Evolutionary conservation across 257 asterid species (phyloP), one percentile per base, ranked within the genome.

Genomic region (Fraxinus cuspidata): DNA sequence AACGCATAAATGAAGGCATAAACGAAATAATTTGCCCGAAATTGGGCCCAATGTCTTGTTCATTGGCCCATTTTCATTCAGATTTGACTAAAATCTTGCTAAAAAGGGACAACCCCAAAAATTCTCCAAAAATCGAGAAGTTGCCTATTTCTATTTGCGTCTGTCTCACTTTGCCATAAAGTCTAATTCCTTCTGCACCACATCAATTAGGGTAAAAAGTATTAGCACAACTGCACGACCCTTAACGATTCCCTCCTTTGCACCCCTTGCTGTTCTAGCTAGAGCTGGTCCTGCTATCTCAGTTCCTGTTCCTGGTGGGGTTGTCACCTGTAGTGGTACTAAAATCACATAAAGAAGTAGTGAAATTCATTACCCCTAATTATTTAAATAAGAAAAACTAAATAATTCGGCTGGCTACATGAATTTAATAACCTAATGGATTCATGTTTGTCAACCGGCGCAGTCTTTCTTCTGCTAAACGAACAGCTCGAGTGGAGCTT

Each of bases 401-500:
- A 67, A 37, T 15, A 66, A 74, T 15, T 42, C 40, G n/a, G n/a
- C 53, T 29, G n/a, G n/a, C 21, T 63, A 42, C 69, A 77, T 69
- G 64, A 65, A 65, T 29, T 42, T 65, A 78, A 4, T 85, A 89
- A 94, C 97, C 97, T 91, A 85, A 75, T 76, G 88, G 90, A 65
- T 81, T 72, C 85, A 27, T 83, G 85, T 82, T 92, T 74, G 96
- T 84, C 81, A 92, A 81, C 82, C 77, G 82, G 29, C 91, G 89
- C 83, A 92, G 73, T 79, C 90, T 91, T 81, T 94, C 97, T 83
- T 90, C 98, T 25, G 92, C 97, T 79, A 84, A 18, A 44, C 49
- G 49, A 10, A 91, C 95, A 80, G 91, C 92, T 72, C 91, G 94
- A 81, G 96, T 94, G 37, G 98, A 92, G 70, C 87, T 90, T 85